Evolutionary conservation across 148 eudicot species (phyloP), one percentile per base, ranked within the genome.

Genomic region (Fallopia convolvulus): DNA sequence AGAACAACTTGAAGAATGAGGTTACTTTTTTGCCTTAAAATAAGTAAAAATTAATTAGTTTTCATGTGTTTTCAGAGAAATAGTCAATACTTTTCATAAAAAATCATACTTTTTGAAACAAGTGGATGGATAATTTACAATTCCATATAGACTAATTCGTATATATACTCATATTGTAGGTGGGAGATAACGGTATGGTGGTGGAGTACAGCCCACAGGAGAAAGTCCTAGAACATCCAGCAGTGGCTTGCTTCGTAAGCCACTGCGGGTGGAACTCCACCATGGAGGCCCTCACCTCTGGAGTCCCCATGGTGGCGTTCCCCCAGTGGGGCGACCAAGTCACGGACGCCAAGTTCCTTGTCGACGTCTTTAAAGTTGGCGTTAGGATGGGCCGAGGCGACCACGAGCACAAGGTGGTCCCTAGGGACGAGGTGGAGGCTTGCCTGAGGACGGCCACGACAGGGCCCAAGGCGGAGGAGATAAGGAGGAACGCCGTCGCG

Each of bases 191-290:
- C 4, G 72, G 72, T 17, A 85, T 78, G 86, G 79, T 94, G 7
- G 91, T 94, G 75, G 72, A 82, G 15, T 94, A 92, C 86, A 77
- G 86, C 53, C 92, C 95, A 36, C 98, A 94, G 68, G 93, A 89
- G 65, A 86, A 87, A 68, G 94, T 92, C 0, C 77, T 94, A 44
- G 86, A 85, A 2, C 97, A 94, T 60, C 88, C 87, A 0, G 80
- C 98, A 0, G 78, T 87, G 1, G 93, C 95, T 0, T 94, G 98
- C 55, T 94, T 94, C 42, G 33, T 94, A 77, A 90, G 93, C 0
- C 98, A 94, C 60, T 94, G 98, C 65, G 98, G 98, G 0, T 94
- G 98, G 98, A 94, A 94, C 84, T 94, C 98, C n/a, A 74, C 93
- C 0, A 78, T 90, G 86, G 98, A 94, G 79, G 87, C 90, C 3